A percentile compares a stretch with the other conserved stretches of the same genome.
Conservation (phyloP, 352 stramenopile genomes). For the Globisporangium sylvaticum region DNA sequence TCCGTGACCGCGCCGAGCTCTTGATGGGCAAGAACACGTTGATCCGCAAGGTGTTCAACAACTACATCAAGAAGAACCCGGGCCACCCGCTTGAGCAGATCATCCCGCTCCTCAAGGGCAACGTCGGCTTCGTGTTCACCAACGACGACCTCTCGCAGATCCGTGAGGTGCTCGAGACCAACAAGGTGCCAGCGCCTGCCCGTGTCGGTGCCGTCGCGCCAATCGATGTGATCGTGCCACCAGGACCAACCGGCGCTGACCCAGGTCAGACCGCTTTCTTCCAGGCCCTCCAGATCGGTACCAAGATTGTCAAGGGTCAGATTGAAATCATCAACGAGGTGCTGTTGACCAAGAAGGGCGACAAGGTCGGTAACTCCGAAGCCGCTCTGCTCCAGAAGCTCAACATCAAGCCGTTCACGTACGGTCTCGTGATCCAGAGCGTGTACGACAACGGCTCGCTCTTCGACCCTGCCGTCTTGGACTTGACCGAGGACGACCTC, state of each 20-base stretch:
- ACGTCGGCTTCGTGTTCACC: constrained; percentile 99
- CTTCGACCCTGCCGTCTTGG: constrained; percentile 97
- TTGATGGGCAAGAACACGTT: constrained; percentile 99
- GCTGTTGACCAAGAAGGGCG: constrained; percentile 92
- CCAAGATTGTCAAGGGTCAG: constrained; percentile 99
- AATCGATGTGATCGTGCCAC: constrained; percentile 95
- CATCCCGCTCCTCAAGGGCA: constrained; percentile 91
- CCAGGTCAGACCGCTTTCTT: constrained; percentile 99
- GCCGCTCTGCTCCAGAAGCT: constrained; percentile 98
- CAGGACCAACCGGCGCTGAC: constrained; percentile 98
- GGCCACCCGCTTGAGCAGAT: constrained; percentile 91
- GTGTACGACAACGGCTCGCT: constrained; percentile 99
- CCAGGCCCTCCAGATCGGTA: constrained; percentile 98
- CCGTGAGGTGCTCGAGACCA: constrained; percentile 82
- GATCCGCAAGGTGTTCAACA: constrained; percentile 98
- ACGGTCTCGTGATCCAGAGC: constrained; percentile 94
- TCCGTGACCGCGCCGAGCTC: constrained; percentile 94
- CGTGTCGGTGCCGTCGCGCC: constrained; percentile 95
- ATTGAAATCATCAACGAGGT: constrained; percentile 99
- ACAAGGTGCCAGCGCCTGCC: constrained; percentile 94
- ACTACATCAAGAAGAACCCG: constrained; percentile 97
- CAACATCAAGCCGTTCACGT: constrained; percentile 98
- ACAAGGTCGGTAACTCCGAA: constrained; percentile 98
- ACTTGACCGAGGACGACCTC: constrained; percentile 98
- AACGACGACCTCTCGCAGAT: constrained; percentile 95